Evolutionary conservation across 352 stramenopile species (phyloP).

Genomic region (Globisporangium perplexum): DNA sequence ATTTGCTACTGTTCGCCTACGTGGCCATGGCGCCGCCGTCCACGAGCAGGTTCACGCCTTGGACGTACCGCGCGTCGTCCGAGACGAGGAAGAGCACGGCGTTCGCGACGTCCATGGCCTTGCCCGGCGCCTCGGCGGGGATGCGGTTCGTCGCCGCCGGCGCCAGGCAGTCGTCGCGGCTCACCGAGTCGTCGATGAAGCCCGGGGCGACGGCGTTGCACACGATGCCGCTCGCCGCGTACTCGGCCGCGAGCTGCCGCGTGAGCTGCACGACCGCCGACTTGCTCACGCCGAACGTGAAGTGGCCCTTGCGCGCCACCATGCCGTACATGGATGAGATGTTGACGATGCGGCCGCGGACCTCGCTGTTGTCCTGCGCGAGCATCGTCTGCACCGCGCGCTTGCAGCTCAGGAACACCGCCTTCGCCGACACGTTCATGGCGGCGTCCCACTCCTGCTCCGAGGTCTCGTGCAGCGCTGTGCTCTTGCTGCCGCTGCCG

Average conservation of each 20-base stretch:
- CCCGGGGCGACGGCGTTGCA: constrained; percentile 58
- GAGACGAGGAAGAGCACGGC: constrained; percentile 64
- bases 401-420: constrained; percentile 67
- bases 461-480: constrained; percentile 32
- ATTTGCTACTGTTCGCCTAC: constrained; percentile 8
- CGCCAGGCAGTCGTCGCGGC: constrained; percentile 45
- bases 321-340: constrained; percentile 56
- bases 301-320: constrained; percentile 49
- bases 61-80: constrained; percentile 56
- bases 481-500: constrained; percentile 25
- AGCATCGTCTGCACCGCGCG: constrained; percentile 57
- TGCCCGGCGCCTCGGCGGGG: constrained; percentile 42
- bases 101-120: constrained; percentile 61
- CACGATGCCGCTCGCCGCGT: constrained; percentile 47
- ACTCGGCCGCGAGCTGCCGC: constrained; percentile 54
- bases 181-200: constrained; percentile 62
- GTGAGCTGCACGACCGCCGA: constrained; percentile 61
- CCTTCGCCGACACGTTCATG: constrained; percentile 56
- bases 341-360: constrained; percentile 64
- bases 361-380: constrained; percentile 40
- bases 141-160: constrained; percentile 41
- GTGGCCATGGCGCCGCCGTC: constrained; percentile 54
- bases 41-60: constrained; percentile 58
- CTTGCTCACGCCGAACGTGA: constrained; percentile 64
- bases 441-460: constrained; percentile 45